Conservation (phyloP, 2,329 filamentous ascomycete species). For the Xylariaceae sp. region DNA sequence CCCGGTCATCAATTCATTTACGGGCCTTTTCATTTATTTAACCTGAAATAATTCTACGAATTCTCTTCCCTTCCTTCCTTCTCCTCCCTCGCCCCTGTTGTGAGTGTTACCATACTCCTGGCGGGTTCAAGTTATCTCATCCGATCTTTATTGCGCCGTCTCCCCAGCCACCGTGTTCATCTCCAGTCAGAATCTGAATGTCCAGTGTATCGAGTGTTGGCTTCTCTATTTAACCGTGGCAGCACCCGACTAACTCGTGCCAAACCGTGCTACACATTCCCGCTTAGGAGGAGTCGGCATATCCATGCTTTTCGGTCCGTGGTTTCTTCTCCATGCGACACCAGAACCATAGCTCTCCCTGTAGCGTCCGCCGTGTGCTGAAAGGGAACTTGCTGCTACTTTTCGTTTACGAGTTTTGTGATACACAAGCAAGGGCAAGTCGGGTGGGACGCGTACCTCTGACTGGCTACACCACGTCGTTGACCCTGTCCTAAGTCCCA, state of each 20-base stretch:
- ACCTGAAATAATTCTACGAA: no score
- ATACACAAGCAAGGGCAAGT: slow-evolving; percentile 7
- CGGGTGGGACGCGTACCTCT: not conserved
- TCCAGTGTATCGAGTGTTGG: no score
- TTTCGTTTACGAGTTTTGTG: slow-evolving; percentile 22
- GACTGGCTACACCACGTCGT: slow-evolving; percentile 11
- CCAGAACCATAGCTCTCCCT: not conserved
- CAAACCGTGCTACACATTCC: no score
- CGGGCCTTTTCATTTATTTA: no score
- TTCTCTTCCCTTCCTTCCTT: no score
- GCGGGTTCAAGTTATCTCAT: slow-evolving; percentile 3
- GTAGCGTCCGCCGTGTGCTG: not conserved
- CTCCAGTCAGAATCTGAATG: no score
- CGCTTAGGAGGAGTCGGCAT: no score
- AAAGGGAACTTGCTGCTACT: slow-evolving; percentile 3
- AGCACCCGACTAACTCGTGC: no score
- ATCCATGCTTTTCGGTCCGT: no score
- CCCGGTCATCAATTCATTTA: no score
- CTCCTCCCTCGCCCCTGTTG: no score
- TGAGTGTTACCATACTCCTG: not conserved
- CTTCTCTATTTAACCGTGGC: no score
- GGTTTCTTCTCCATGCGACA: not conserved
- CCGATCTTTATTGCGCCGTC: not conserved
- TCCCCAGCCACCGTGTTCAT: not conserved
- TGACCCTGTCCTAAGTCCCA: slow-evolving; percentile 7